Evolutionary conservation across 2,329 filamentous ascomycete genomes (phyloP).

Genomic region (Penicillium sp.): DNA sequence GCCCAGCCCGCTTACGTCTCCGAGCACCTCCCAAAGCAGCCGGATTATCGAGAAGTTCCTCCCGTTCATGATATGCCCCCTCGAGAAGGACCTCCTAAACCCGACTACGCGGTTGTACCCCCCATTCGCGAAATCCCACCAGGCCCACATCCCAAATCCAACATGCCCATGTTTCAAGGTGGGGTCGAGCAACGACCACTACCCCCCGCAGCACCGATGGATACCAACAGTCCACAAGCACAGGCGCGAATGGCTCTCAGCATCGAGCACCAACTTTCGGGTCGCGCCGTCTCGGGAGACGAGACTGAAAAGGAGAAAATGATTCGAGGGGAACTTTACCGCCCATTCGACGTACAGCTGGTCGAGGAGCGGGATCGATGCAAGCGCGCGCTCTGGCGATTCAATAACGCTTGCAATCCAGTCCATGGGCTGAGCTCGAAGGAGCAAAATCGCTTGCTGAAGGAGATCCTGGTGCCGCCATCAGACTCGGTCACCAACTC

Average conservation of each 20-base stretch:
- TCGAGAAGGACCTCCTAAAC: slow-evolving; percentile 40
- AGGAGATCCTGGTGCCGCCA: slow-evolving; percentile 43
- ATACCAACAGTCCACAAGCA: slow-evolving; percentile 46
- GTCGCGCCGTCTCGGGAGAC: slow-evolving; percentile 46
- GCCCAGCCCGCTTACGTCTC: slow-evolving; percentile 42
- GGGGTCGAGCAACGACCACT: slow-evolving; percentile 43
- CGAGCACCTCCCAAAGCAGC: slow-evolving; percentile 45
- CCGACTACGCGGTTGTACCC: slow-evolving; percentile 47
- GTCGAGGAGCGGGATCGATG: slow-evolving; percentile 84
- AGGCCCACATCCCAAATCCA: slow-evolving; percentile 39
- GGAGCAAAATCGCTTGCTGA: slow-evolving; percentile 45
- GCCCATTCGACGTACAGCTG: slow-evolving; percentile 76
- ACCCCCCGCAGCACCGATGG: slow-evolving; percentile 36
- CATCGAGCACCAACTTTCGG: slow-evolving; percentile 46
- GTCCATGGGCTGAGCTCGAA: slow-evolving; percentile 68
- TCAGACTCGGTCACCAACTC: slow-evolving; percentile 41
- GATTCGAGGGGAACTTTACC: slow-evolving; percentile 78
- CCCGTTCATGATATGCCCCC: slow-evolving; percentile 44
- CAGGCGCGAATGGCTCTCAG: slow-evolving; percentile 49
- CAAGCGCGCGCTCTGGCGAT: slow-evolving; percentile 77
- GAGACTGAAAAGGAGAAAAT: slow-evolving; percentile 87
- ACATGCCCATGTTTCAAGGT: slow-evolving; percentile 42
- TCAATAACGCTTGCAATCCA: slow-evolving; percentile 82
- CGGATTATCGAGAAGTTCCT: slow-evolving; percentile 46
- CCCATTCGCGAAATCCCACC: slow-evolving; percentile 46